Evolutionary conservation across 441 rosid genomes (phyloP), one percentile per base, ranked within the genome.

Genomic region (Pelargonium fulgidum): DNA sequence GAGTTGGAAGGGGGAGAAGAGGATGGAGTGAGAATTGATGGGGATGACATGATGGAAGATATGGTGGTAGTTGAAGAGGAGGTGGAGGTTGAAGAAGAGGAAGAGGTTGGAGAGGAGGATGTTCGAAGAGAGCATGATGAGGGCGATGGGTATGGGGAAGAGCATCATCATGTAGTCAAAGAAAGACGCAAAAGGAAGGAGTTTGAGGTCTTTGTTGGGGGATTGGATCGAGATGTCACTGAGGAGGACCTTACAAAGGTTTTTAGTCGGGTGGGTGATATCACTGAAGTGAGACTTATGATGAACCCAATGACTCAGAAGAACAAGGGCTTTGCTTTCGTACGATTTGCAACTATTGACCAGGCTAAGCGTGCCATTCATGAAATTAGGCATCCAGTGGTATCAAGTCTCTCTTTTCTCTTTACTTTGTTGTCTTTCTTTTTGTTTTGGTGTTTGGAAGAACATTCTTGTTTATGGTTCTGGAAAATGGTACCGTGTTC

Each of bases 201-300:
- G 8, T 54, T 54, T 14, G 20, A 54, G 62, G 62, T 54, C 62
- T 54, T 13, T 54, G 62, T 54, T 17, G 62, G 62, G 19, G 19
- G 19, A 17, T 54, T 54, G 62, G 62, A 16, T 54, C 20, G 62
- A 16, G 19, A 16, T n/a, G 62, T 17, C 22, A 54, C 62, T 16
- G 22, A 54, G 62, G 62, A 54, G 62, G 62, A 54, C 22, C 62
- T 54, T 16, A 17, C 9, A 16, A 16, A 54, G 62, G 62, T 16
- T 54, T 54, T 54, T 54, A 54, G 62, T 17, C 62, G 9, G 62
- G 62, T 54, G 62, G 62, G 62, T n/a, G 62, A 54, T n/a, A 54
- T 54, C 17, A 16, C 19, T 54, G 62, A n/a, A 54, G 62, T 54
- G 62, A 54, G 62, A 6, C 62, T 54, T 54, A 6, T 54, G 19